Conservation (phyloP, 129 eudicot genomes). For the Tagetes erecta region DNA sequence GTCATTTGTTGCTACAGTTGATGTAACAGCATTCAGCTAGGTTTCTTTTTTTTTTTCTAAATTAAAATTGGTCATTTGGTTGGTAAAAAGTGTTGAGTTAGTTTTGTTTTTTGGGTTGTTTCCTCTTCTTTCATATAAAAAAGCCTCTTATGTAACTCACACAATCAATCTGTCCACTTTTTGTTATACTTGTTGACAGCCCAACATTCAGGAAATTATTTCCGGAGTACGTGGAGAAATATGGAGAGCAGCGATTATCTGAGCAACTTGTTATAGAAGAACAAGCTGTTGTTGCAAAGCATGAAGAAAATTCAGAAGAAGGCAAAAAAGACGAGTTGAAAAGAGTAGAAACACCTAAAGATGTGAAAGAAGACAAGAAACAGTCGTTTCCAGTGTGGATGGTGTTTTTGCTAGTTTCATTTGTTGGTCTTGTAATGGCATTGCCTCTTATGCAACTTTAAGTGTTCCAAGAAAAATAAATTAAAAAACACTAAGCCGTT, state of each 20-base stretch:
- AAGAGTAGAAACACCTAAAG: constrained; percentile 44
- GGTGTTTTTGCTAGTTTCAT: constrained; percentile 62
- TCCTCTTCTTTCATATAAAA: no score
- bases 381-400: constrained; percentile 72
- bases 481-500: no score
- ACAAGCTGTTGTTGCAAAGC: constrained; percentile 20
- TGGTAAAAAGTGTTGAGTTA: background rate
- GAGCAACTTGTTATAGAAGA: constrained; percentile 46
- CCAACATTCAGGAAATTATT: constrained; percentile 75
- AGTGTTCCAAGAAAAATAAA: background rate
- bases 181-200: constrained; percentile 39
- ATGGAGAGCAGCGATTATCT: constrained; percentile 53
- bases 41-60: background rate
- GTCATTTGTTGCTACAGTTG: no score
- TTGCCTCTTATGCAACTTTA: constrained; percentile 87
- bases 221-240: constrained; percentile 92
- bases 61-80: background rate
- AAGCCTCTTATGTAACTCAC: no score
- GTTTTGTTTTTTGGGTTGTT: no score
- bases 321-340: constrained; percentile 43
- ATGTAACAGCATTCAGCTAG: background rate
- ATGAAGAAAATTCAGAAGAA: constrained; percentile 37
- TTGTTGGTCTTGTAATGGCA: constrained; percentile 82
- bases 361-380: constrained; percentile 40
- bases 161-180: background rate